A percentile compares a stretch with the other conserved stretches of the same genome.
Conservation (phyloP, 345 rosid genomes). For the Turnera subulata region DNA sequence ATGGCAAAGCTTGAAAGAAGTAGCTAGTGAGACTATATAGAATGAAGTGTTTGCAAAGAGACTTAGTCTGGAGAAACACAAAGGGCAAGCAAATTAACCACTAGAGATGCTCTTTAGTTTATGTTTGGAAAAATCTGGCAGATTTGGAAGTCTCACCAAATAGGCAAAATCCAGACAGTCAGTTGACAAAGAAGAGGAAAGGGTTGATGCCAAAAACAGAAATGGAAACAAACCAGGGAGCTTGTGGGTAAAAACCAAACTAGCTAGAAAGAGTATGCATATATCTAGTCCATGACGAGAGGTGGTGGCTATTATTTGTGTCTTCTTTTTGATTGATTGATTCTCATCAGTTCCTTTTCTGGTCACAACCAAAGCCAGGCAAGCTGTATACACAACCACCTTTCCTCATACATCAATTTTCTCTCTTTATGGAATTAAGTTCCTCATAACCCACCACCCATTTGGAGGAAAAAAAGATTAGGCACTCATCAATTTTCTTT, state of each 20-base stretch:
- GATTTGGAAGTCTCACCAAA: slow-evolving; percentile 18
- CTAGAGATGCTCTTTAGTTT: slow-evolving; percentile 5
- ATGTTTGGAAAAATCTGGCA: not conserved
- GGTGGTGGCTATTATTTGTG: not conserved
- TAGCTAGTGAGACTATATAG: not conserved
- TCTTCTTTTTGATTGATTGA: slow-evolving; percentile 32
- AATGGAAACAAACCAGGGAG: not conserved
- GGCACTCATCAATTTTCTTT: no score
- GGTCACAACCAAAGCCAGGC: slow-evolving; percentile 9
- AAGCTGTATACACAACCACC: slow-evolving; percentile 8
- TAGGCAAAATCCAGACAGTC: slow-evolving; percentile 6
- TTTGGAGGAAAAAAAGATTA: not conserved
- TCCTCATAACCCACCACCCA: slow-evolving; percentile 10
- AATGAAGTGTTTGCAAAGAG: not conserved
- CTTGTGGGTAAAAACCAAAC: not conserved
- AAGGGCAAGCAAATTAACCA: not conserved
- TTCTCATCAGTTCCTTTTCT: slow-evolving; percentile 14
- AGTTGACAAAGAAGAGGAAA: not conserved
- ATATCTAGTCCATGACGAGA: not conserved
- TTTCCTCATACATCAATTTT: slow-evolving; percentile 19
- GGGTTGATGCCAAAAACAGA: slow-evolving; percentile 1
- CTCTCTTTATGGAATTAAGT: not conserved
- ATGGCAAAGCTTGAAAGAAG: not conserved
- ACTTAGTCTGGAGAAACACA: not conserved
- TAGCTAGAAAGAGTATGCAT: not conserved